These are phyloP conservation scores for Decorospora gaudefroyi DNA, from an alignment of 2,329 filamentous ascomycete species.

Conservation along the genomic window DNA sequence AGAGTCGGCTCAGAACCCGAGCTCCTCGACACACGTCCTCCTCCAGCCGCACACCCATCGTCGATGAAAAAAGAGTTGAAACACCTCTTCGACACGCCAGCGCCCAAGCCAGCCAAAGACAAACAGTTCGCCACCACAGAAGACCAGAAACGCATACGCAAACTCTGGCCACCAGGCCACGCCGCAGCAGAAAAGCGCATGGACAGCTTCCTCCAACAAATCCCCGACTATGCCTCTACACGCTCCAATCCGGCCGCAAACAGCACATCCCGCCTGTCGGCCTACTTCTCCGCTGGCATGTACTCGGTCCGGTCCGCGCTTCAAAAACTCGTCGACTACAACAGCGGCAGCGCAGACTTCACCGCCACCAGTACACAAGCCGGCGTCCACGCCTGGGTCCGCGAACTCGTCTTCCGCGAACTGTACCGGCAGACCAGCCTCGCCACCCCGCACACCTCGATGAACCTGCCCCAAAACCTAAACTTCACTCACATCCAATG, in stretches of 20 bases:
- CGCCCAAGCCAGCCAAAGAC: conserved; percentile 47
- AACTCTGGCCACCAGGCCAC: conserved; percentile 54
- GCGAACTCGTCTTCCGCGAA: conserved; percentile 58
- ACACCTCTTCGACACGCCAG: conserved; percentile 37
- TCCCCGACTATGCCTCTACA: conserved; percentile 48
- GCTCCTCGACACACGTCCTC: conserved; percentile 50
- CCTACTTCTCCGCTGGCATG: conserved; percentile 54
- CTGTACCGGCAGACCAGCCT: conserved; percentile 56
- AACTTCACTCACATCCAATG: conserved; percentile 58
- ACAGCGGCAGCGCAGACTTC: conserved; percentile 52
- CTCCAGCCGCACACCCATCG: conserved; percentile 49
- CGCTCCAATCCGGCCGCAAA: conserved; percentile 52
- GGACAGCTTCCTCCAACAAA: conserved; percentile 50
- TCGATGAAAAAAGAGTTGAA: conserved; percentile 36
- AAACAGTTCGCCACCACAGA: conserved; percentile 50
- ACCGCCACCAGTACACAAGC: conserved; percentile 44
- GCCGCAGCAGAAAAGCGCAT: conserved; percentile 50
- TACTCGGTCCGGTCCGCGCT: conserved; percentile 55
- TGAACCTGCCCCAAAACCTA: conserved; percentile 58
- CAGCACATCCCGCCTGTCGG: conserved; percentile 49
- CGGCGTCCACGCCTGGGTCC: conserved; percentile 54
- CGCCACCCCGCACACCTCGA: conserved; percentile 53
- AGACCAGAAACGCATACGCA: conserved; percentile 48
- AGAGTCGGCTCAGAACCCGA: conserved; percentile 50
- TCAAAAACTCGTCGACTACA: conserved; percentile 49